Base-by-base conservation (phyloP, 139 green algal genomes). In the Closterium sp. region DNA sequence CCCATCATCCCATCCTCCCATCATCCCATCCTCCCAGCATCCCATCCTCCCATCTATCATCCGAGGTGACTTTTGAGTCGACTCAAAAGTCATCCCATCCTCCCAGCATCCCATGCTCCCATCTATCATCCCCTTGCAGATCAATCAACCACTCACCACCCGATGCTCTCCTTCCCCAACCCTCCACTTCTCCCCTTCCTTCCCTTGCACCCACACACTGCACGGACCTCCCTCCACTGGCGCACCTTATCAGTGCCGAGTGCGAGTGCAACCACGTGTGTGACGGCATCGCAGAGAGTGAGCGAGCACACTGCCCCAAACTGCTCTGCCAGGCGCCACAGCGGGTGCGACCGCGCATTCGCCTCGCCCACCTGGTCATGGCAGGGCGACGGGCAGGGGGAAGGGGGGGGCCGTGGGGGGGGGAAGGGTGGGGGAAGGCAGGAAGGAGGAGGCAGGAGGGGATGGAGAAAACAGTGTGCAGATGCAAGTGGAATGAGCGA, bases 241-340 rank as follows among this genome's bases (percentile, higher is more conserved):
- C 27, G 10, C 32, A 94, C 94, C 91, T 96, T 96, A 30, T 95
- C 93, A 27, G 94, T 96, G 7, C 94, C 94, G 6, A 88, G n/a
- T 19, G 62, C 84, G 2, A 93, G 90, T 28, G 97, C 95, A n/a
- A 98, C 95, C 19, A 98, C 92, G 89, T 98, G 97, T 10, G 97
- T 98, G 13, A 95, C 92, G 2, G n/a, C 84, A 3, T 95, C 88
- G 19, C 31, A 84, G 22, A 89, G 32, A 7, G 91, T 89, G 4
- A 86, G 29, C 3, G 85, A 50, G 88, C 96, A 98, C 2, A 79
- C 31, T 0, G 97, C 97, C 0, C 97, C 97, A 86, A 98, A 92
- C 93, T 96, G 31, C 90, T 95, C 90, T 0, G 97, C 97, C 50
- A 98, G 91, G 62, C 94, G 92, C 97, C 97, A 99, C 62, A 98